phyloP scores from a whole-genome alignment of 1,139 yeast genomes.

The Pichia sp. region DNA sequence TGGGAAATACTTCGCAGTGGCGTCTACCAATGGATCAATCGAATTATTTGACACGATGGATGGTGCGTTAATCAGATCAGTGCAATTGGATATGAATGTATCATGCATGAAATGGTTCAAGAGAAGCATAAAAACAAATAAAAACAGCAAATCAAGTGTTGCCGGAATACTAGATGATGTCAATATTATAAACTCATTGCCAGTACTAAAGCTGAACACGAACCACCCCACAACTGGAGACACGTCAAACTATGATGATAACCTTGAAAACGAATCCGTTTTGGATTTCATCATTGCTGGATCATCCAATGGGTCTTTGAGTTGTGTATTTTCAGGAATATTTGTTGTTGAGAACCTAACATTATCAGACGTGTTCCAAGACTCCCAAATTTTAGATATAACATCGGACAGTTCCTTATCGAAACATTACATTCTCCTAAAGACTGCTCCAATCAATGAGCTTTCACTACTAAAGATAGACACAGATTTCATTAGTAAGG shows the following conservation, averaged over 20 bases:
- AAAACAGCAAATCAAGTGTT: background rate
- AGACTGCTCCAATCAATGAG: slow-evolving; percentile 1
- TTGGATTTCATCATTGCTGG: slow-evolving; percentile 35
- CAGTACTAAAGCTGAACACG: slow-evolving; percentile 32
- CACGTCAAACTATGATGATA: background rate
- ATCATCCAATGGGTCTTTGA: slow-evolving; percentile 26
- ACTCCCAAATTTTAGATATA: slow-evolving; percentile 5
- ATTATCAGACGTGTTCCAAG: slow-evolving; percentile 1
- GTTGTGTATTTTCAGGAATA: slow-evolving; percentile 35
- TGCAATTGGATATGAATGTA: slow-evolving; percentile 16
- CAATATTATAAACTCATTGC: slow-evolving; percentile 35
- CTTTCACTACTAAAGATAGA: slow-evolving; percentile 19
- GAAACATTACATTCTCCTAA: slow-evolving; percentile 25
- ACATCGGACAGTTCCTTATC: background rate
- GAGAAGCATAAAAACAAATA: background rate
- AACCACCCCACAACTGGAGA: background rate
- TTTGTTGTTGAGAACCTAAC: slow-evolving; percentile 32
- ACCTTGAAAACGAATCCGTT: background rate
- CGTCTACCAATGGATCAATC: slow-evolving; percentile 25
- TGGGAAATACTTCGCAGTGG: slow-evolving; percentile 29
- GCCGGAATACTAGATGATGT: slow-evolving; percentile 21
- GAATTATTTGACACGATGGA: slow-evolving; percentile 28
- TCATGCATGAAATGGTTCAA: slow-evolving; percentile 26
- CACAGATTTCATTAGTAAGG: slow-evolving; percentile 25
- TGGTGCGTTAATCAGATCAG: slow-evolving; percentile 26